Conservation (phyloP, 2,329 filamentous ascomycete species). For the Fusarium begoniae region DNA sequence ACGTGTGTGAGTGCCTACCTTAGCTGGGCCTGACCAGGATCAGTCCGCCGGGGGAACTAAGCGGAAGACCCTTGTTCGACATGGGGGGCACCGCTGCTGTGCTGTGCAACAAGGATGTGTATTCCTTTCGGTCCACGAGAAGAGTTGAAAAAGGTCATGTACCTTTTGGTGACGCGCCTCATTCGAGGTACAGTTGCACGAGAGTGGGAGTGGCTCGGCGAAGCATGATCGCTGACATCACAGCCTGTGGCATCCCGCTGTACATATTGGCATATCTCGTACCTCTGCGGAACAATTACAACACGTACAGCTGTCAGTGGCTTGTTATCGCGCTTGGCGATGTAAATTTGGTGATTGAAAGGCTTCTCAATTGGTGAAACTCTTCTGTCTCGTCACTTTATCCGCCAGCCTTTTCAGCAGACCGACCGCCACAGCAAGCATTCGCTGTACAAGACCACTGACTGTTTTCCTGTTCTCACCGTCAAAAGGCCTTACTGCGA, state of each 20-base stretch:
- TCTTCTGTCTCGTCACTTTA: slow-evolving; percentile 5
- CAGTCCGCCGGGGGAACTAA: slow-evolving; percentile 20
- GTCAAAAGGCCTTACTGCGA: slow-evolving; percentile 11
- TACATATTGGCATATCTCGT: neutral
- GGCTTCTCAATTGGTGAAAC: slow-evolving; percentile 22
- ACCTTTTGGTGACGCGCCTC: slow-evolving; percentile 22
- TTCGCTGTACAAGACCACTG: slow-evolving; percentile 2
- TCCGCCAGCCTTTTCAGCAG: slow-evolving; percentile 7
- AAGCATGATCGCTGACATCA: slow-evolving; percentile 41
- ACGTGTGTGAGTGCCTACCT: slow-evolving; percentile 1
- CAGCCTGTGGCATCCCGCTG: slow-evolving; percentile 2
- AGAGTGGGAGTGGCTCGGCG: slow-evolving; percentile 1
- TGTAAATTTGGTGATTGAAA: neutral
- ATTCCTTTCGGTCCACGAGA: neutral
- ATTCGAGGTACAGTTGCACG: slow-evolving; percentile 17
- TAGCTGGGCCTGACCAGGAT: slow-evolving; percentile 25
- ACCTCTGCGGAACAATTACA: neutral
- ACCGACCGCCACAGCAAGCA: slow-evolving; percentile 10
- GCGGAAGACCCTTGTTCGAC: slow-evolving; percentile 34
- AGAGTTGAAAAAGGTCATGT: slow-evolving; percentile 8
- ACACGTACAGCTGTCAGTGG: neutral
- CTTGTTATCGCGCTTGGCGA: slow-evolving; percentile 13
- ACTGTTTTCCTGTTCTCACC: slow-evolving; percentile 4
- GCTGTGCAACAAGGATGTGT: slow-evolving; percentile 13
- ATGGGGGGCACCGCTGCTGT: slow-evolving; percentile 26